Percentiles rank a stretch among this genome's conserved stretches.
Evolutionary conservation across 2,329 filamentous ascomycete genomes (phyloP).

Genomic region (Tolypocladium pustulatum): DNA sequence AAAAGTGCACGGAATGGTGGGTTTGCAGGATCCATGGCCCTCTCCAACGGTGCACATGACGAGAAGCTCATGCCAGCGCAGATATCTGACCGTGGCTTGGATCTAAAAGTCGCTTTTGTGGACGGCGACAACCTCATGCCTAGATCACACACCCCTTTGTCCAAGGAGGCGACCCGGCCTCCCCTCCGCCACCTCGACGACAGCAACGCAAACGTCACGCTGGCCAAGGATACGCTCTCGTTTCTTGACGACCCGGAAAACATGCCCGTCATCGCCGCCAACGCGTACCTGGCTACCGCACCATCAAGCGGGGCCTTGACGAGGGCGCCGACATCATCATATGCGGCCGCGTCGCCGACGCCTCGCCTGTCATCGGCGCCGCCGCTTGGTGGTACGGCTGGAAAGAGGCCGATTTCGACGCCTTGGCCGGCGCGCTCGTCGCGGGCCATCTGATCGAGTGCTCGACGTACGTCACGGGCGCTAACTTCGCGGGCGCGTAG

Average conservation of each 20-base stretch:
- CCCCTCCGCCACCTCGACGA: conserved; percentile 13
- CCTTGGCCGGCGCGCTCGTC: conserved; percentile 33
- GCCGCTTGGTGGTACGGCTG: conserved; percentile 43
- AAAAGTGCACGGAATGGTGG: conserved; percentile 11
- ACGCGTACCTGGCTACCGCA: conserved; percentile 42
- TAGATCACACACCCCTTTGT: conserved; percentile 5
- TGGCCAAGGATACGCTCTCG: conserved; percentile 6
- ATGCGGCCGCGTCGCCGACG: conserved; percentile 31
- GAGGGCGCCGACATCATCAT: conserved; percentile 30
- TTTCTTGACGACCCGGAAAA: conserved; percentile 8
- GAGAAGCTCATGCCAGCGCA: not conserved
- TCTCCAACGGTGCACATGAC: not conserved
- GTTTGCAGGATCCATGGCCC: not conserved
- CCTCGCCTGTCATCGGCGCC: conserved; percentile 37
- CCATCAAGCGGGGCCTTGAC: conserved; percentile 26
- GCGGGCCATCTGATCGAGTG: conserved; percentile 42
- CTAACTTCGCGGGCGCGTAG: conserved; percentile 36
- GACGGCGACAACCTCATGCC: conserved; percentile 25
- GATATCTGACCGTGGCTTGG: conserved; percentile 14
- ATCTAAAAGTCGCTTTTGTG: conserved; percentile 25
- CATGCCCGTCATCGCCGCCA: conserved; percentile 17
- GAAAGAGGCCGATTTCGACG: conserved; percentile 31
- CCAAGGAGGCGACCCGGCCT: not conserved
- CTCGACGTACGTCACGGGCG: conserved; percentile 38
- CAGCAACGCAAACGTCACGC: conserved; percentile 8